Percentiles rank a stretch among this genome's conserved stretches.
Conservation (phyloP, 352 stramenopile species). For the Halophytophthora batemanensis region DNA sequence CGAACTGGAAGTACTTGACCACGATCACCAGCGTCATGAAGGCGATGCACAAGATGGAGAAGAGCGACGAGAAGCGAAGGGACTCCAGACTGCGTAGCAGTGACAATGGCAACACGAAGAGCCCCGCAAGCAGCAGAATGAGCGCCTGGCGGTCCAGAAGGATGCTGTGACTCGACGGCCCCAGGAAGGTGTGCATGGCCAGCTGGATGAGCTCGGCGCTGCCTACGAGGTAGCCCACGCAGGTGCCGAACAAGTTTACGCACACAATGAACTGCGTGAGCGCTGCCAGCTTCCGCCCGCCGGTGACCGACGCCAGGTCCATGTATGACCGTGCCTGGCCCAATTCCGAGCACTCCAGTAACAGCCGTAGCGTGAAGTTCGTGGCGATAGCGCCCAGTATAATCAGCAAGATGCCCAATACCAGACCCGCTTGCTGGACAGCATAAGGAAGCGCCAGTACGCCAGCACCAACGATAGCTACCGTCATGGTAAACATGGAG, state of each 20-base stretch:
- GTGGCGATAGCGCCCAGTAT: conserved; percentile 58
- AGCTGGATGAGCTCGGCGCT: conserved; percentile 77
- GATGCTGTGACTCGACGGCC: conserved; percentile 39
- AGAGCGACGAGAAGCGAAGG: conserved; percentile 83
- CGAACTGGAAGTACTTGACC: conserved; percentile 89
- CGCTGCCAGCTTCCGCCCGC: conserved; percentile 53
- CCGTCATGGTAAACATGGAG: conserved; percentile 90
- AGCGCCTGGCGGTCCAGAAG: conserved; percentile 64
- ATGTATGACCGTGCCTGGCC: conserved; percentile 80
- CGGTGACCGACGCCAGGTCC: conserved; percentile 66
- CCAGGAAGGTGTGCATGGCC: conserved; percentile 50
- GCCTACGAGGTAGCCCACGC: conserved; percentile 78
- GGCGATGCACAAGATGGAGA: conserved; percentile 85
- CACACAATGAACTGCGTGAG: conserved; percentile 82
- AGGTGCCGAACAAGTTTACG: conserved; percentile 88
- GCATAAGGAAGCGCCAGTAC: conserved; percentile 81
- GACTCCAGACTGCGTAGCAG: conserved; percentile 80
- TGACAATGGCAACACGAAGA: conserved; percentile 79
- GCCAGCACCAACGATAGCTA: conserved; percentile 81
- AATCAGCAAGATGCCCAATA: conserved; percentile 76
- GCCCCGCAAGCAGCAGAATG: conserved; percentile 52
- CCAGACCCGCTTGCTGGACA: conserved; percentile 67
- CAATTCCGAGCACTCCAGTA: conserved; percentile 78
- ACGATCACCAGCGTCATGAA: conserved; percentile 88
- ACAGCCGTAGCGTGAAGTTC: conserved; percentile 78